These are phyloP conservation scores for Thelephora aurantiotincta DNA, from an alignment of 768 basidiomycete species.

Conservation along the genomic window DNA sequence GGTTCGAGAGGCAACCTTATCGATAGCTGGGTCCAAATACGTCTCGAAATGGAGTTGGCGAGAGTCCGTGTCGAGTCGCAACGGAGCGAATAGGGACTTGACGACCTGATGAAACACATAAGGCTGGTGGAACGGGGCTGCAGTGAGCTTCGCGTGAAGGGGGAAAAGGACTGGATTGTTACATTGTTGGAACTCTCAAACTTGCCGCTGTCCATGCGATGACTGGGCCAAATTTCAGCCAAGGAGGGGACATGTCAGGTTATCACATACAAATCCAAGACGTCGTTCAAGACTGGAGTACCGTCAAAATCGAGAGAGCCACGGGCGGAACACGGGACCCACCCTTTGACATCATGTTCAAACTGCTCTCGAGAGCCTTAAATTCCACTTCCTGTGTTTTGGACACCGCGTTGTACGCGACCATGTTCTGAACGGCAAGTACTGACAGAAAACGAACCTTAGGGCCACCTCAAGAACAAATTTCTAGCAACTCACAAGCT, in stretches of 20 bases:
- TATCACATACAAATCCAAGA: conserved; percentile 59
- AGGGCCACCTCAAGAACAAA: background rate
- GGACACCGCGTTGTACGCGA: conserved; percentile 58
- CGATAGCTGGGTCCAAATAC: conserved; percentile 54
- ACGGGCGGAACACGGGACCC: conserved; percentile 5
- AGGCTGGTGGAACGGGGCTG: conserved; percentile 24
- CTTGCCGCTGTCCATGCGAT: conserved; percentile 77
- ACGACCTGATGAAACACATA: conserved; percentile 71
- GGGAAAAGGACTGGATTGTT: conserved; percentile 4
- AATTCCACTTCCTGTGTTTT: conserved; percentile 80
- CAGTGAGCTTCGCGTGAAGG: background rate
- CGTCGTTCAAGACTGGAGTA: conserved; percentile 53
- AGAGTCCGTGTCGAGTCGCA: conserved; percentile 54
- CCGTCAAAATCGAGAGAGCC: conserved; percentile 4
- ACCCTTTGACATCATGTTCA: conserved; percentile 86
- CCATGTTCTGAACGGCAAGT: conserved; percentile 86
- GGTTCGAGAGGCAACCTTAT: conserved; percentile 46
- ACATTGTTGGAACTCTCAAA: conserved; percentile 59
- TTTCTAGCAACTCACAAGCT: conserved; percentile 28
- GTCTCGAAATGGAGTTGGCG: conserved; percentile 52
- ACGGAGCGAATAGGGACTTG: conserved; percentile 56
- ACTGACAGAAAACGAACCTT: conserved; percentile 28
- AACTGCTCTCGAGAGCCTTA: conserved; percentile 65
- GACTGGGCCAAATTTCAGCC: conserved; percentile 24
- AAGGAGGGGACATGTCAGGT: background rate